phyloP scores from a whole-genome alignment of 2,329 filamentous ascomycete species.

The Botrytis elliptica region DNA sequence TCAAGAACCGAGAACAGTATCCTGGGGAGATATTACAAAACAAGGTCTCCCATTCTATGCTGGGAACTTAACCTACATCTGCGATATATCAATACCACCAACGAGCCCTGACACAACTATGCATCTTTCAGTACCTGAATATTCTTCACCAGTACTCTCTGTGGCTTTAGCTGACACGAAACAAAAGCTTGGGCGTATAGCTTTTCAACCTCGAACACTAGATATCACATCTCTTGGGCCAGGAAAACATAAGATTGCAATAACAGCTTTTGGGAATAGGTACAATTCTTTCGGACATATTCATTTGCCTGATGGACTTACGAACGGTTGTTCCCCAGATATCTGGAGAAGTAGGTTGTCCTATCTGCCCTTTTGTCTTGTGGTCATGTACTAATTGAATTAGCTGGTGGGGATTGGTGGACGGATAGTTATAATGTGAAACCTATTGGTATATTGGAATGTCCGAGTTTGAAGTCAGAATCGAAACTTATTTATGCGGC shows the following conservation, averaged over 20 bases:
- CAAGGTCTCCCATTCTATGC: conserved; percentile 38
- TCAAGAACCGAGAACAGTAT: conserved; percentile 16
- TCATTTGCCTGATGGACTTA: conserved; percentile 32
- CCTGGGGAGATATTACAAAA: conserved; percentile 34
- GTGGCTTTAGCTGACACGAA: conserved; percentile 20
- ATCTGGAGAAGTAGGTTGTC: conserved; percentile 32
- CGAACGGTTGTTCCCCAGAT: conserved; percentile 29
- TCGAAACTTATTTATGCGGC: neutral
- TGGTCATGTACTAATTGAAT: neutral
- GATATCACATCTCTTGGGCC: conserved; percentile 25
- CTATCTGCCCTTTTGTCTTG: neutral
- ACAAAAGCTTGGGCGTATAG: conserved; percentile 31
- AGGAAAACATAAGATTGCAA: conserved; percentile 27
- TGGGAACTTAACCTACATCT: conserved; percentile 35
- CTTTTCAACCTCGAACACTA: conserved; percentile 33
- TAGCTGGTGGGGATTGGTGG: conserved; percentile 31
- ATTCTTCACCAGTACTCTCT: conserved; percentile 32
- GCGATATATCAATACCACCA: conserved; percentile 21
- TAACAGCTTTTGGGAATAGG: conserved; percentile 37
- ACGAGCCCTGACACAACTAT: neutral
- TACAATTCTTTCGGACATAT: conserved; percentile 37
- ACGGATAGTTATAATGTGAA: conserved; percentile 30
- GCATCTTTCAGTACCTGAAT: conserved; percentile 21
- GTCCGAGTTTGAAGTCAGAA: conserved; percentile 17
- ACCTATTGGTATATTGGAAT: conserved; percentile 27